Evolutionary conservation across 129 eudicot genomes (phyloP).

Genomic region (Saposhnikovia divaricata): DNA sequence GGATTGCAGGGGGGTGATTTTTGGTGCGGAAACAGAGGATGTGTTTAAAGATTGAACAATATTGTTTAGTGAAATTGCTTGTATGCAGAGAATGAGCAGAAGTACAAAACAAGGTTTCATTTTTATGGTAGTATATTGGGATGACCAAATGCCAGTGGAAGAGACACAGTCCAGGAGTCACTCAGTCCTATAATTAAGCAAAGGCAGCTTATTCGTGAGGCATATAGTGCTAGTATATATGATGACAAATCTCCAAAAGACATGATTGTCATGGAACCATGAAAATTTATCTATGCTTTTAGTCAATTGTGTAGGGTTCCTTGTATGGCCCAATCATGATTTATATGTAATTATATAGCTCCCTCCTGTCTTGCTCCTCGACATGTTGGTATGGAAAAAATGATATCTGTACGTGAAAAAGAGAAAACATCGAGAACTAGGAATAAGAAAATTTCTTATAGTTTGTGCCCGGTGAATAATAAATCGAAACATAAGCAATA

Average conservation of each 20-base stretch:
- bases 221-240: not conserved
- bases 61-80: constrained; percentile 17
- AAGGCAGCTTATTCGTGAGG: not conserved
- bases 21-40: not conserved
- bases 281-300: not conserved
- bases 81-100: constrained; percentile 27
- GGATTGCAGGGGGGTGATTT: constrained; percentile 2
- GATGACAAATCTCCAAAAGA: not conserved
- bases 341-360: not conserved
- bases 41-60: constrained; percentile 18
- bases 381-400: not conserved
- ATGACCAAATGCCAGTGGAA: not conserved
- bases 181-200: not conserved
- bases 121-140: constrained; percentile 12
- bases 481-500: too few species aligned
- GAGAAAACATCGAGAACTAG: too few species aligned
- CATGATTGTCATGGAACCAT: not conserved
- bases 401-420: too few species aligned
- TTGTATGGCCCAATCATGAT: not conserved
- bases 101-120: constrained; percentile 21
- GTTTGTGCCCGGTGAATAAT: too few species aligned
- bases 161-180: not conserved
- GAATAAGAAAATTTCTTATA: too few species aligned
- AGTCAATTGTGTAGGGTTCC: not conserved
- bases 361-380: not conserved